These are phyloP conservation scores for Ophiostoma angusticollis DNA, from an alignment of 2,329 filamentous ascomycete species.

Conservation along the genomic window DNA sequence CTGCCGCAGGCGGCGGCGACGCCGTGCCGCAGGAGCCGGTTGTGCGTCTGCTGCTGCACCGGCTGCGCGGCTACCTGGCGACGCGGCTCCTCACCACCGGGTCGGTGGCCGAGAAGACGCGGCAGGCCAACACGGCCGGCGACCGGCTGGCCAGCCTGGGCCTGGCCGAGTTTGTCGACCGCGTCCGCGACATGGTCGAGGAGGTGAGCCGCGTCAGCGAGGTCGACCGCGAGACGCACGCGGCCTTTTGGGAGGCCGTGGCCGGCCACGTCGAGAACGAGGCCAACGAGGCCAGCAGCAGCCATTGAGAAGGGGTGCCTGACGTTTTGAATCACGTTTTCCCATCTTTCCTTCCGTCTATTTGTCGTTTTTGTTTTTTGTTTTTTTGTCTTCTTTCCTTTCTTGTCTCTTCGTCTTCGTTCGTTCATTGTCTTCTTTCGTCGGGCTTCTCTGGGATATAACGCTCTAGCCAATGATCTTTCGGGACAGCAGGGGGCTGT, in stretches of 20 bases:
- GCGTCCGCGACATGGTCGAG: slow-evolving; percentile 57
- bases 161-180: slow-evolving; percentile 59
- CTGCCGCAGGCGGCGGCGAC: slow-evolving; percentile 19
- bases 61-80: slow-evolving; percentile 54
- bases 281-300: not conserved
- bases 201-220: slow-evolving; percentile 50
- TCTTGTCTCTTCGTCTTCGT: not conserved
- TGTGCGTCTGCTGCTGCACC: slow-evolving; percentile 53
- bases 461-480: no score
- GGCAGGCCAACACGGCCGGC: slow-evolving; percentile 53
- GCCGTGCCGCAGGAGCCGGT: slow-evolving; percentile 40
- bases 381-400: not conserved
- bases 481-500: not conserved
- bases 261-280: slow-evolving; percentile 15
- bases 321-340: not conserved
- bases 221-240: slow-evolving; percentile 57
- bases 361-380: not conserved
- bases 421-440: not conserved
- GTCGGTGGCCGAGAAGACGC: slow-evolving; percentile 57
- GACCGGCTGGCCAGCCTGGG: slow-evolving; percentile 59
- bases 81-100: slow-evolving; percentile 50
- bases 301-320: not conserved
- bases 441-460: not conserved
- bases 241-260: slow-evolving; percentile 57
- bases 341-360: not conserved